Base-by-base conservation (phyloP, 179 eudicot species). In the Silene vulgaris region DNA sequence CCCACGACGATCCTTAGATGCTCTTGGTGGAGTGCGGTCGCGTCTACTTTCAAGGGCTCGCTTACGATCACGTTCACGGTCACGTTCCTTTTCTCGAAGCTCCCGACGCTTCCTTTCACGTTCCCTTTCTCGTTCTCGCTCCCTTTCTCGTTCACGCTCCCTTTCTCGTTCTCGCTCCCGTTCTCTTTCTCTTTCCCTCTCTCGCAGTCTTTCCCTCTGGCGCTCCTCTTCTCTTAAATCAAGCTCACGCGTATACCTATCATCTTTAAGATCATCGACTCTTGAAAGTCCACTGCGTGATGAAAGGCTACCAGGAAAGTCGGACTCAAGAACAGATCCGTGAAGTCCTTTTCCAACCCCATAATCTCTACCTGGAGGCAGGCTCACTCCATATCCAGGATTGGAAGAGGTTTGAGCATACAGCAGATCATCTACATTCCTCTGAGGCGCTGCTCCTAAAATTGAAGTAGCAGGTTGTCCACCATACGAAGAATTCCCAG, bases 351-450 rank as follows among this genome's bases (percentile, higher is more conserved):
- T 94, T 69, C 97, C 95, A 56, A 86, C 73, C 76, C 95, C 91
- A 80, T 94, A 94, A 80, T 92, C 96, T 81, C 98, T 94, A 16
- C 98, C 98, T 48, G 98, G 97, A 76, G 98, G 98, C 66, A 94
- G 87, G 84, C 98, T 94, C 64, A 94, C 94, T 76, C 98, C 98
- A 84, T 94, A 94, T 63, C 97, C 95, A 76, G 98, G 96, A 82
- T 90, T 90, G 65, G 91, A 83, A 78, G 96, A 86, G 75, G 82
- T 69, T 82, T 86, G 97, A 48, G 86, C 80, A 85, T 88, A 89
- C 75, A 86, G 17, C 32, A 85, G 85, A 79, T 91, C 96, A 13
- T 94, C 97, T 7, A 84, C 77, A 64, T 79, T 87, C 82, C 92
- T 86, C 75, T 80, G 88, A 7, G 98, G 97, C 52, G 93, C 98